Base-by-base conservation (phyloP, 805 yeast species). In the Yarrowia osloensis region DNA sequence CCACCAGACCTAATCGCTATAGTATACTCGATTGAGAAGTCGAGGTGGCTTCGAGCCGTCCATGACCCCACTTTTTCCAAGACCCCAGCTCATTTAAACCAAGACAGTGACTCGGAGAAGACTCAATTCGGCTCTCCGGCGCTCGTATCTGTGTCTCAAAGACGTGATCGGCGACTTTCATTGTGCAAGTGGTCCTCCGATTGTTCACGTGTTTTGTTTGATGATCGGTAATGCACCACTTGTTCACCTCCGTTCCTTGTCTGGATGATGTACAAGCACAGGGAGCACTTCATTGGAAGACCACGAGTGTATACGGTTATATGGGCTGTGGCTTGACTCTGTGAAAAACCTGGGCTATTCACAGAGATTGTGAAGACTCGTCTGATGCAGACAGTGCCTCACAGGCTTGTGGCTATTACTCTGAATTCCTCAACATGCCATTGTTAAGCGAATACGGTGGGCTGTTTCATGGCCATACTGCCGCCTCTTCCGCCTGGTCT, bases 91-190 rank as follows among this genome's bases (percentile, higher is more conserved):
- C 47, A 42, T 15, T 42, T 44, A 1, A 47, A 28, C 52, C 52
- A 47, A 47, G 52, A 47, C 52, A 28, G 22, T 47, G 52, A 47
- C 52, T 47, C 52, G 52, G 49, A 24, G 52, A 46, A 8, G 52
- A 17, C 52, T n/a, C 52, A 46, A 46, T 12, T 12, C 17, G 29
- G 31, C 50, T 13, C 50, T 7, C 19, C 19, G 8, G 7, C 13
- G 22, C 4, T 26, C 33, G 22, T 46, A 26, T 24, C 2, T 9
- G 11, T 46, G 33, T 46, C 33, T 46, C 52, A 46, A 46, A 46
- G 52, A 11, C 52, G 33, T 46, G 33, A 46, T 46, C 52, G 52
- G 3, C 50, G 7, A 12, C 33, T 6, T 8, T 21, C 17, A 28
- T 46, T 46, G 52, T 46, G 33, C 52, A 46, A 46, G 21, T 3